Percentiles rank a stretch among this genome's conserved stretches.
These are phyloP conservation scores for Clonostachys chloroleuca DNA, from an alignment of 2,329 filamentous ascomycete species.

Conservation along the genomic window DNA sequence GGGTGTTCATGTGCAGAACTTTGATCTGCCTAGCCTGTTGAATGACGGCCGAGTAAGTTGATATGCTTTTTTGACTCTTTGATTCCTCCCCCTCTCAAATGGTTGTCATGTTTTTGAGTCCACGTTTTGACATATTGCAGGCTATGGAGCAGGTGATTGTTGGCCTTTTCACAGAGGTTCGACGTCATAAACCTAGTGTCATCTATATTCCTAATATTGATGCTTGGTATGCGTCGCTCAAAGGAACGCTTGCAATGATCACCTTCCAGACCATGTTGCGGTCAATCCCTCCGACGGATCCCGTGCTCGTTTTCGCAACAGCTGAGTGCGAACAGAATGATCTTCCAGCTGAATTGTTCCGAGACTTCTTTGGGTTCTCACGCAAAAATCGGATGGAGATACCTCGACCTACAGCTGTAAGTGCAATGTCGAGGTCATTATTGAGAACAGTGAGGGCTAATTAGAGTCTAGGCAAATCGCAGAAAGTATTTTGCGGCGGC, in stretches of 20 bases:
- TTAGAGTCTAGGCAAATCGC: slow-evolving; percentile 46
- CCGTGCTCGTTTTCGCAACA: slow-evolving; percentile 82
- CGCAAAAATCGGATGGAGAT: slow-evolving; percentile 72
- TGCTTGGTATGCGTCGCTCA: slow-evolving; percentile 69
- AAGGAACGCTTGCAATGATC: slow-evolving; percentile 64
- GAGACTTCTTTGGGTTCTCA: slow-evolving; percentile 82
- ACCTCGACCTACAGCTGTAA: slow-evolving; percentile 57
- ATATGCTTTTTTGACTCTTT: background rate
- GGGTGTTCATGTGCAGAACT: slow-evolving; percentile 88
- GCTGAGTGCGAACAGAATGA: slow-evolving; percentile 65
- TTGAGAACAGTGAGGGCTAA: background rate
- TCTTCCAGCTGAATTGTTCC: slow-evolving; percentile 59
- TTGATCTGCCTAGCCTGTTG: slow-evolving; percentile 83
- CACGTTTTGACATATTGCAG: slow-evolving; percentile 23
- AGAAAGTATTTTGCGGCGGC: slow-evolving; percentile 75
- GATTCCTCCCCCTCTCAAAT: too few species aligned
- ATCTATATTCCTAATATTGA: slow-evolving; percentile 92
- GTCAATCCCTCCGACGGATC: slow-evolving; percentile 84
- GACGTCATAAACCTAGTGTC: slow-evolving; percentile 90
- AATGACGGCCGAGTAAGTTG: slow-evolving; percentile 72
- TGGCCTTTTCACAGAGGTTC: slow-evolving; percentile 85
- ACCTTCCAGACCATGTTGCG: slow-evolving; percentile 81
- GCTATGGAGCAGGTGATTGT: slow-evolving; percentile 86
- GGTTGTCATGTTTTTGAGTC: background rate
- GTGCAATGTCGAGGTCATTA: slow-evolving; percentile 12